phyloP scores from a whole-genome alignment of 2,329 filamentous ascomycete genomes.

The Zymoseptoria ardabiliae region DNA sequence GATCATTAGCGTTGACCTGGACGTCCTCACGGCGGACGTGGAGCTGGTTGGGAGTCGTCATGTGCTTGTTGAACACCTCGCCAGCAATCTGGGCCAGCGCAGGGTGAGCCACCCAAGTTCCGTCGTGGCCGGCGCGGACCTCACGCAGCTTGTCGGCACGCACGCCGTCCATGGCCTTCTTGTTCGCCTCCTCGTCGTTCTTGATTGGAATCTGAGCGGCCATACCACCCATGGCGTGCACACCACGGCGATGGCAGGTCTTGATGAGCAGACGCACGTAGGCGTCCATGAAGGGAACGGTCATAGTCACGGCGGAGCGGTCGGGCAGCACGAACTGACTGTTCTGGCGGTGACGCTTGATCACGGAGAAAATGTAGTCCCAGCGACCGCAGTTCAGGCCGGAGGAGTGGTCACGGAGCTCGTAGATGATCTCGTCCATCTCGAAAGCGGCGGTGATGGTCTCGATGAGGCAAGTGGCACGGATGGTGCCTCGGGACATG shows the following conservation, averaged over 20 bases:
- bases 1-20: slow-evolving; percentile 73
- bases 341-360: slow-evolving; percentile 98
- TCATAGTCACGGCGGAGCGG: slow-evolving; percentile 89
- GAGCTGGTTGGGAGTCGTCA: slow-evolving; percentile 97
- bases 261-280: slow-evolving; percentile 97
- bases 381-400: slow-evolving; percentile 97
- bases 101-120: slow-evolving; percentile 95
- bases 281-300: slow-evolving; percentile 93
- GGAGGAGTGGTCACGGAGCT: slow-evolving; percentile 90
- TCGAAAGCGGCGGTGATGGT: slow-evolving; percentile 96
- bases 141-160: slow-evolving; percentile 94
- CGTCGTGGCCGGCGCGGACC: slow-evolving; percentile 90
- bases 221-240: slow-evolving; percentile 98
- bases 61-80: slow-evolving; percentile 95
- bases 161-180: slow-evolving; percentile 36
- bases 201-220: slow-evolving; percentile 98
- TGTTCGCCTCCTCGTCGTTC: slow-evolving; percentile 59
- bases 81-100: slow-evolving; percentile 80
- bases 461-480: slow-evolving; percentile 92
- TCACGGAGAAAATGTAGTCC: slow-evolving; percentile 99
- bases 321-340: slow-evolving; percentile 88
- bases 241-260: slow-evolving; percentile 90
- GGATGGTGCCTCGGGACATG: slow-evolving; percentile 83
- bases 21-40: slow-evolving; percentile 88
- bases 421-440: slow-evolving; percentile 99